Evolutionary conservation across 768 basidiomycete species (phyloP).

Genomic region (Galerina marginata): DNA sequence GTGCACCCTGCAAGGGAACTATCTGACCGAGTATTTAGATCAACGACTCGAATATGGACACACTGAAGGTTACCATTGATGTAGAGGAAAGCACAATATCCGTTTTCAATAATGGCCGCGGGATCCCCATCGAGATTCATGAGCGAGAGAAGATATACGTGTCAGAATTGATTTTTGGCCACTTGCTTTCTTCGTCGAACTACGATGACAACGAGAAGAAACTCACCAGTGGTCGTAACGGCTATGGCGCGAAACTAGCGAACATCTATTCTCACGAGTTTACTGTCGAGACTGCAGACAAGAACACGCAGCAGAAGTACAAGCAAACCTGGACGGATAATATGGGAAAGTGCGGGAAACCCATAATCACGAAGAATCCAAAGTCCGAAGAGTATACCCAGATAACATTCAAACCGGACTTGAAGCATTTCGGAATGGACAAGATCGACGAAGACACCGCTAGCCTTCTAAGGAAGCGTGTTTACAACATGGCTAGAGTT

Average conservation of each 20-base stretch:
- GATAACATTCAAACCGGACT: constrained; percentile 92
- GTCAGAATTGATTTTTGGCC: constrained; percentile 96
- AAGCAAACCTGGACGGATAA: constrained; percentile 94
- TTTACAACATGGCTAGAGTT: constrained; percentile 97
- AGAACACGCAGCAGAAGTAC: constrained; percentile 85
- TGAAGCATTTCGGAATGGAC: constrained; percentile 91
- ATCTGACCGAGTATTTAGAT: constrained; percentile 82
- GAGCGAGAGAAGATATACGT: constrained; percentile 92
- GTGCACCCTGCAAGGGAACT: background rate
- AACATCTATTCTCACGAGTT: constrained; percentile 99
- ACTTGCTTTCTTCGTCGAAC: constrained; percentile 92
- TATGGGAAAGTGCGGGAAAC: constrained; percentile 86
- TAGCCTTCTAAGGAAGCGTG: constrained; percentile 88
- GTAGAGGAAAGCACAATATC: constrained; percentile 85
- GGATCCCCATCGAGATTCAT: constrained; percentile 97
- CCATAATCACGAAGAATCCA: constrained; percentile 92
- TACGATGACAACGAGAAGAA: constrained; percentile 99
- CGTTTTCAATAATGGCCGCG: constrained; percentile 93
- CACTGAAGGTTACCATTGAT: constrained; percentile 87
- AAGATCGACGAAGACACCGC: constrained; percentile 90
- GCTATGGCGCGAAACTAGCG: constrained; percentile 96
- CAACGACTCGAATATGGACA: constrained; percentile 91
- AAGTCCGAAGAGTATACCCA: constrained; percentile 91
- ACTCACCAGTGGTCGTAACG: constrained; percentile 97
- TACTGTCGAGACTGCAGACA: constrained; percentile 94